Percentiles rank a stretch among this genome's conserved stretches.
Evolutionary conservation across 257 asterid species (phyloP).

Genomic region (Rubia yunnanensis): DNA sequence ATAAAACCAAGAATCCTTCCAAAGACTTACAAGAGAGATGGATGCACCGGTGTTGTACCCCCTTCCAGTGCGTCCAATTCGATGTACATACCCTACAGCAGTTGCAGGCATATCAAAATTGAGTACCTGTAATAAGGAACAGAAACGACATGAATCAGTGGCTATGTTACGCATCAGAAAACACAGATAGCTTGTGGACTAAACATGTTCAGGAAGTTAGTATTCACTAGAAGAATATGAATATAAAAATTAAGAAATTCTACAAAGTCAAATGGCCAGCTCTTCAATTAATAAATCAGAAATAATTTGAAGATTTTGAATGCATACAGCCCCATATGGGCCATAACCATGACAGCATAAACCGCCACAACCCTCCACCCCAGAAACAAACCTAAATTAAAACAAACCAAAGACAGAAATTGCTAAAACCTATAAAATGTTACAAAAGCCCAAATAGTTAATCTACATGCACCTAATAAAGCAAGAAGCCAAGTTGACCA

Average conservation of each 20-base stretch:
- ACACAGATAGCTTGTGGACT: background rate
- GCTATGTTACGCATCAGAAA: background rate
- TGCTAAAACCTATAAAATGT: background rate
- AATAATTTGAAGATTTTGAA: background rate
- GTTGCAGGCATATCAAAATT: conserved; percentile 85
- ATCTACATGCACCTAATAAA: background rate
- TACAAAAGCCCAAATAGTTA: background rate
- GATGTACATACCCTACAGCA: conserved; percentile 90
- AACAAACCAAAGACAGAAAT: background rate
- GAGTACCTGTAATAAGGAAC: conserved; percentile 45
- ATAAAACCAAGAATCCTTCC: conserved; percentile 5
- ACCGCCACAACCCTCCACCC: background rate
- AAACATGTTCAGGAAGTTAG: background rate
- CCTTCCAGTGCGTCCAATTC: conserved; percentile 97
- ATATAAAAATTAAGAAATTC: background rate
- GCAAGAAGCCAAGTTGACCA: background rate
- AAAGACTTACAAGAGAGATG: conserved; percentile 74
- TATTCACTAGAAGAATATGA: background rate
- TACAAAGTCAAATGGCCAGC: background rate
- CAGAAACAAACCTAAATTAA: background rate
- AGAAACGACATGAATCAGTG: background rate
- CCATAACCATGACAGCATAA: background rate
- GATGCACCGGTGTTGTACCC: conserved; percentile 92
- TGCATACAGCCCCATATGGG: background rate
- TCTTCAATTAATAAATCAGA: background rate